Base-by-base conservation (phyloP, 1,284 basidiomycete genomes). In the Naganishia sp. region DNA sequence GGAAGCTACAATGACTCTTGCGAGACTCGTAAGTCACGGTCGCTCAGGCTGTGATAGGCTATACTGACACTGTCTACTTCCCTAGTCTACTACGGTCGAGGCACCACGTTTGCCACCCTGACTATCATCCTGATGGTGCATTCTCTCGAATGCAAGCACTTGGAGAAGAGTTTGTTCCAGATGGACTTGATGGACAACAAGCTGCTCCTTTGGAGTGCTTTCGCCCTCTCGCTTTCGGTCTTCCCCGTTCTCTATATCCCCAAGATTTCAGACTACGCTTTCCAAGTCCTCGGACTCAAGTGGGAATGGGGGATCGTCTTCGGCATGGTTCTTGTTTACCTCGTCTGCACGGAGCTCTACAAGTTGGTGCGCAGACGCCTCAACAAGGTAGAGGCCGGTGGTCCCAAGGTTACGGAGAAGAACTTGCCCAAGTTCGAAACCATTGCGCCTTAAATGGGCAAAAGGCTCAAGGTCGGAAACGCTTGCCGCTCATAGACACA, bases 161-260 rank as follows among this genome's bases (percentile, higher is more conserved):
- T 78, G 66, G 73, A 70, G 49, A 71, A 68, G 23, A 70, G 75
- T 21, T 60, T 82, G 25, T 83, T 84, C 73, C 79, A 81, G 72
- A 80, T 83, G 70, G 82, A 86, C 72, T 71, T 85, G 13, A 79
- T 80, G 73, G 81, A 79, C 61, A 86, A 87, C 77, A 83, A 82
- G 70, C 76, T 85, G 46, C 79, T 86, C 18, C 79, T 86, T 45
- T 85, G 82, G 81, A 82, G 75, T 64, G 75, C 75, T 53, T 74
- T 79, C 44, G 75, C 75, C 13, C 72, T 79, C 31, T 64, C 72
- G 2, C 72, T 79, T 43, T 69, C 66, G 2, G 76, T 75, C 28
- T 72, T 79, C 75, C 78, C 77, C 33, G 70, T 79, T 54, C 73
- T 80, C 45, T 79, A 80, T 72, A 80, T 80, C 49, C 79, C 79